Conservation (phyloP, 495 filamentous ascomycete genomes). For the Penicillium lividum region DNA sequence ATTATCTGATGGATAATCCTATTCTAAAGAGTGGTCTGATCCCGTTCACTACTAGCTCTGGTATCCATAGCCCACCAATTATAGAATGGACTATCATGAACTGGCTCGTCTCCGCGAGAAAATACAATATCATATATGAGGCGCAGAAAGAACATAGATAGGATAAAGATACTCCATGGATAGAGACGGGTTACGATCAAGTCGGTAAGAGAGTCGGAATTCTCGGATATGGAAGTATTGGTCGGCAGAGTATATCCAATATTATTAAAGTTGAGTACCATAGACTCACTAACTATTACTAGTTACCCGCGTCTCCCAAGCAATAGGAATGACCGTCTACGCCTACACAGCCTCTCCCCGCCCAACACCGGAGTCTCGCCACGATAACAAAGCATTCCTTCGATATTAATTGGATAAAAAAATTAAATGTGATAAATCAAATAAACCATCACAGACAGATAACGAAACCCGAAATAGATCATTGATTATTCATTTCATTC, state of each 20-base stretch:
- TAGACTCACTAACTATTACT: conserved; percentile 5
- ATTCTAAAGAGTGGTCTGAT: conserved; percentile 65
- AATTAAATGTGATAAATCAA: too few species aligned
- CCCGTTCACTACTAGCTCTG: conserved; percentile 69
- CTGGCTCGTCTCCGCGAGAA: conserved; percentile 55
- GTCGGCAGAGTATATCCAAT: conserved; percentile 57
- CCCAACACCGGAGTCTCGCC: conserved; percentile 53
- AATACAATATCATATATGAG: conserved; percentile 49
- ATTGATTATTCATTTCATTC: too few species aligned
- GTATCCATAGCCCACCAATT: conserved; percentile 82
- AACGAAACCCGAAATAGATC: too few species aligned
- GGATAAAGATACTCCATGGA: conserved; percentile 22
- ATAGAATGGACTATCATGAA: conserved; percentile 72
- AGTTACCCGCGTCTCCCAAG: conserved; percentile 65
- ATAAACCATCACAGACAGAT: too few species aligned
- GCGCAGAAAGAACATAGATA: conserved; percentile 46
- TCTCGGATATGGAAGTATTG: conserved; percentile 83
- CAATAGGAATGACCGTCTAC: conserved; percentile 77
- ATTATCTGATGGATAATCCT: conserved; percentile 63
- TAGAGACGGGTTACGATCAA: conserved; percentile 44
- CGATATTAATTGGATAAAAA: too few species aligned
- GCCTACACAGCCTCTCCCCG: conserved; percentile 74
- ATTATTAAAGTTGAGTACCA: neutral
- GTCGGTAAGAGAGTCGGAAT: conserved; percentile 66
- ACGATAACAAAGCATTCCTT: too few species aligned